Percentiles rank a stretch among this genome's conserved stretches.
These are phyloP conservation scores for Pinus tabuliformis DNA, from an alignment of 75 land plant genomes.

Conservation along the genomic window DNA sequence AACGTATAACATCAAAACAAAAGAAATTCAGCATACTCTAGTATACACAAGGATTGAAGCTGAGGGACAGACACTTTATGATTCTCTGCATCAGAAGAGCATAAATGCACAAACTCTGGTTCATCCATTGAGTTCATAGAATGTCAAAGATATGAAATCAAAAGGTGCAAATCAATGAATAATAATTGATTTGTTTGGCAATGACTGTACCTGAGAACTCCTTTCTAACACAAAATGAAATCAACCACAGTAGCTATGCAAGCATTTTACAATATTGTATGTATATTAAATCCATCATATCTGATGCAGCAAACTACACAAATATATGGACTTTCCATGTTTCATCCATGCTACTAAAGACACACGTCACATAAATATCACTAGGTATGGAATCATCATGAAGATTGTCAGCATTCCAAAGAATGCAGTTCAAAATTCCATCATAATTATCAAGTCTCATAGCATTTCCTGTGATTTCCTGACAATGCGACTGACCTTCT, in stretches of 20 bases:
- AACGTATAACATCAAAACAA: too few relatives aligned
- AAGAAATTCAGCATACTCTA: too few relatives aligned
- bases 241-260: neutral
- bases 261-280: too few relatives aligned
- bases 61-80: neutral
- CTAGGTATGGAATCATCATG: too few relatives aligned
- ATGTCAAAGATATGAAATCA: neutral
- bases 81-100: neutral
- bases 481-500: slow-evolving; percentile 18
- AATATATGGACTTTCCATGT: too few relatives aligned
- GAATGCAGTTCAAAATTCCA: too few relatives aligned
- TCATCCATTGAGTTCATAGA: neutral
- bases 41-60: too few relatives aligned
- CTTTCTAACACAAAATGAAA: neutral
- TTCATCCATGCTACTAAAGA: too few relatives aligned
- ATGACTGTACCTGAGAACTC: neutral
- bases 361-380: too few relatives aligned
- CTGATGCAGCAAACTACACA: too few relatives aligned
- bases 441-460: neutral
- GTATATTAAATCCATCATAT: too few relatives aligned
- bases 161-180: neutral
- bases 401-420: too few relatives aligned
- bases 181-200: neutral
- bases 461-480: slow-evolving; percentile 18
- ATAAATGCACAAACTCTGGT: neutral